Base-by-base conservation (phyloP, 2,329 filamentous ascomycete species). In the Aspergillus felis region DNA sequence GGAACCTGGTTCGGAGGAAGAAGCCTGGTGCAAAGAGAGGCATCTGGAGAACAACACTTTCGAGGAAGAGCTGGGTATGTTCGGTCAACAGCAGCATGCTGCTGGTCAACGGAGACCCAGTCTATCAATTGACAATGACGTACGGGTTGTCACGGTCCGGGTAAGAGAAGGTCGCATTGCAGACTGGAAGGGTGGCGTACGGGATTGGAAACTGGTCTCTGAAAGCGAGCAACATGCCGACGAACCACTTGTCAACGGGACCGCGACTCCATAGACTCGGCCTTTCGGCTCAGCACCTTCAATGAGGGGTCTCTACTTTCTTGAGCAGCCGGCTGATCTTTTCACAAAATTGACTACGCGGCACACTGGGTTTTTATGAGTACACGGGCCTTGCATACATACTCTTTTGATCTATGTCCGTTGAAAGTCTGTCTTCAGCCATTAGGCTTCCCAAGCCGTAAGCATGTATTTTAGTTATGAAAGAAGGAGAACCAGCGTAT, bases 11-110 rank as follows among this genome's bases (percentile, higher is more conserved):
- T 90, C 87, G 2, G 88, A 91, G 17, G 90, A 96, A 71, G 94
- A 97, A 76, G 79, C 77, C 53, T 97, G 88, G 82, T 96, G 90
- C 74, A 88, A 88, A 68, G 84, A 88, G 62, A 83, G 86, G 67
- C 94, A 99, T 79, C 77, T 96, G 63, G 91, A 91, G 67, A 96
- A 97, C 76, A 96, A 97, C 74, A 95, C 91, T 0, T 96, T 95
- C 67, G 87, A 87, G 48, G 77, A 80, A 53, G 79, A 81, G 59
- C 72, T 77, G 65, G 57, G 76, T 67, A 59, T 77, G 22, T 77
- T 81, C 61, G 77, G 70, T 51, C 73, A 71, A 66, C 64, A 66
- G 67, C 66, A 67, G 64, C 66, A 66, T 61, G 57, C 63, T 29
- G 58, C 61, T 49, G 70, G 61, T 57, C 65, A 59, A 61, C 71